Base-by-base conservation (phyloP, 2,329 filamentous ascomycete genomes). In the Thermothelomyces thermophilus region DNA sequence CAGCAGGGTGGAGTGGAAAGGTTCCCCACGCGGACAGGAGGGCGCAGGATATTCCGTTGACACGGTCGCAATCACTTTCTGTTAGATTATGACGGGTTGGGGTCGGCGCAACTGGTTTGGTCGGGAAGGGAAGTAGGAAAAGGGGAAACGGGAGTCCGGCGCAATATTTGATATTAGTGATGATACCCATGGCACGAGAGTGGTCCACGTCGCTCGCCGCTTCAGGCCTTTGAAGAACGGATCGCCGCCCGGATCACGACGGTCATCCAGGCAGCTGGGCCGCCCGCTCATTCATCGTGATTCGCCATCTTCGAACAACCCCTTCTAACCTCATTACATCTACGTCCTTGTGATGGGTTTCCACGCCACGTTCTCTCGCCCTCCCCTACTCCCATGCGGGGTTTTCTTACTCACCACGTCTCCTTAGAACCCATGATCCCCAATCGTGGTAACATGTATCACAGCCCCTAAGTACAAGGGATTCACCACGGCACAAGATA, bases 1-100 rank as follows among this genome's bases (percentile, higher is more conserved):
- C 76, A 80, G 48, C 68, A 70, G 34, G 80, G 73, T 49, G 81
- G 81, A 0, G 73, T 76, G 0, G 80, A 84, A 58, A 70, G 81
- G 28, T 84, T 83, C 49, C 74, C 76, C 0, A 69, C 73, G 1
- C 68, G 72, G 40, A 77, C 75, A 0, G 74, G 77, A 6, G 72
- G 73, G 2, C 71, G 71, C 52, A 68, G 74, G 34, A 66, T 82
- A 13, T 82, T 82, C 59, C 57, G 58, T 33, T 62, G 46, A 57
- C 10, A 16, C 7, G 11, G n/a, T 24, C 6, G 13, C 7, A 9
- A 41, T 20, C n/a, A 13, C 17, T n/a, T 13, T 24, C 14, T 7
- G 20, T 22, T 31, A 14, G 11, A 31, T 36, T 16, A 16, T 14
- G n/a, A 22, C 35, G 20, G 28, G 35, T 3, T 39, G 33, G 37